Percentiles rank a stretch among this genome's conserved stretches.
Evolutionary conservation across 768 basidiomycete genomes (phyloP).

Genomic region (Pleurotus eryngii): DNA sequence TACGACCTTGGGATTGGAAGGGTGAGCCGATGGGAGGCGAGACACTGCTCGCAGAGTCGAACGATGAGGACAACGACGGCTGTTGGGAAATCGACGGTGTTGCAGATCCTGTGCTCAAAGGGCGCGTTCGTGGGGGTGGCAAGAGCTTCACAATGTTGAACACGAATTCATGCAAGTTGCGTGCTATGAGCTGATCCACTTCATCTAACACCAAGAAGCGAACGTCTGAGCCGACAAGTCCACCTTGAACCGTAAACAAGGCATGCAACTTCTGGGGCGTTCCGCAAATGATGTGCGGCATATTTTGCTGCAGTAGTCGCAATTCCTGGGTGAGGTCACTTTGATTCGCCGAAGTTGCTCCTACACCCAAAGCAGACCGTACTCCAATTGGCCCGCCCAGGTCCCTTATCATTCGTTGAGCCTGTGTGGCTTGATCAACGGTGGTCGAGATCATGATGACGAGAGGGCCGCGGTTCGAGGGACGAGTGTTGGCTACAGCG

Average conservation of each 20-base stretch:
- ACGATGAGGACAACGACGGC: constrained; percentile 38
- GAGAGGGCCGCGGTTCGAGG: constrained; percentile 72
- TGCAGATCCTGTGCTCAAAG: constrained; percentile 39
- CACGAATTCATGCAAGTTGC: constrained; percentile 94
- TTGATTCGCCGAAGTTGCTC: constrained; percentile 54
- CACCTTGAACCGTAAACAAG: constrained; percentile 78
- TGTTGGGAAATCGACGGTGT: constrained; percentile 31
- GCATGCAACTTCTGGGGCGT: constrained; percentile 96
- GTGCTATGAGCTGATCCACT: constrained; percentile 95
- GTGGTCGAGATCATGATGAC: constrained; percentile 97
- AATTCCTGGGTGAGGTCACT: constrained; percentile 73
- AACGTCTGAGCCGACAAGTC: constrained; percentile 78
- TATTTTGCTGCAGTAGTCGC: constrained; percentile 81
- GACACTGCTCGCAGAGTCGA: constrained; percentile 31
- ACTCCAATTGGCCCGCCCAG: constrained; percentile 92
- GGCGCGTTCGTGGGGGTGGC: constrained; percentile 80
- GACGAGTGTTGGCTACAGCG: constrained; percentile 64
- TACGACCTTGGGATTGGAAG: constrained; percentile 42
- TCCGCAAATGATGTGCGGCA: constrained; percentile 94
- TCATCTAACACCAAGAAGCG: constrained; percentile 95
- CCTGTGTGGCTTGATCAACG: constrained; percentile 97
- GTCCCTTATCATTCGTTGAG: constrained; percentile 92
- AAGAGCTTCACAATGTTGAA: constrained; percentile 90
- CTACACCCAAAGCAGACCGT: constrained; percentile 84
- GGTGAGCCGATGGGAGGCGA: constrained; percentile 31